Conservation (phyloP, 2,329 filamentous ascomycete species). For the Macroventuria anomochaeta region DNA sequence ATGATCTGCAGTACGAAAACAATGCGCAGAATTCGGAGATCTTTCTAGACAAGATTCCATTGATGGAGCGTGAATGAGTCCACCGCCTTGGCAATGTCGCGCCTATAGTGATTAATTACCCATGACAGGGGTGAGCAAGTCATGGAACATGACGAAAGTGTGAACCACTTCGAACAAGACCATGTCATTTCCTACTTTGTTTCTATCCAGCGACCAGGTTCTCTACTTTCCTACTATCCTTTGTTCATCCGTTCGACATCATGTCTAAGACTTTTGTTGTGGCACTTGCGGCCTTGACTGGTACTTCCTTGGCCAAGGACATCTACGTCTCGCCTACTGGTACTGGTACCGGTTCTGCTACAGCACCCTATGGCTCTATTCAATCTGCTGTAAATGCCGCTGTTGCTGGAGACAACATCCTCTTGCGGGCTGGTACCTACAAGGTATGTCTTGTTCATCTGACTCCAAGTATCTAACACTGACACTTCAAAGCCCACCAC, state of each 20-base stretch:
- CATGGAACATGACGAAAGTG: neutral
- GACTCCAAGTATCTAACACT: neutral
- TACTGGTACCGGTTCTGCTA: conserved; percentile 47
- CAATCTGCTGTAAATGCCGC: conserved; percentile 56
- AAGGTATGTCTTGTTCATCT: neutral
- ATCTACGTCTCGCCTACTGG: conserved; percentile 58
- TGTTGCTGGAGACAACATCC: conserved; percentile 56
- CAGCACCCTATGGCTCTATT: conserved; percentile 54
- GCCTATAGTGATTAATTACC: conserved; percentile 2
- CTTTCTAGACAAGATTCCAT: neutral
- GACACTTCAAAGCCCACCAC: conserved; percentile 42
- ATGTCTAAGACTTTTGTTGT: conserved; percentile 1
- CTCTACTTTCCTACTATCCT: neutral
- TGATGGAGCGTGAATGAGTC: neutral
- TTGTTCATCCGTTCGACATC: neutral
- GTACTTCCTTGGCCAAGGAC: conserved; percentile 27
- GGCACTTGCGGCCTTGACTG: neutral
- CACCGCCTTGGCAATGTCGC: conserved; percentile 1
- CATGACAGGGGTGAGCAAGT: conserved; percentile 2
- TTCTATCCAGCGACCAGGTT: neutral
- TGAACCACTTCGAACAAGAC: neutral
- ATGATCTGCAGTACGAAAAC: neutral
- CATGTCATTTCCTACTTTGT: neutral
- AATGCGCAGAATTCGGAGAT: neutral
- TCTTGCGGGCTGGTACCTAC: conserved; percentile 56